Base-by-base conservation (phyloP, 345 rosid genomes). In the Stellera chamaejasme region DNA sequence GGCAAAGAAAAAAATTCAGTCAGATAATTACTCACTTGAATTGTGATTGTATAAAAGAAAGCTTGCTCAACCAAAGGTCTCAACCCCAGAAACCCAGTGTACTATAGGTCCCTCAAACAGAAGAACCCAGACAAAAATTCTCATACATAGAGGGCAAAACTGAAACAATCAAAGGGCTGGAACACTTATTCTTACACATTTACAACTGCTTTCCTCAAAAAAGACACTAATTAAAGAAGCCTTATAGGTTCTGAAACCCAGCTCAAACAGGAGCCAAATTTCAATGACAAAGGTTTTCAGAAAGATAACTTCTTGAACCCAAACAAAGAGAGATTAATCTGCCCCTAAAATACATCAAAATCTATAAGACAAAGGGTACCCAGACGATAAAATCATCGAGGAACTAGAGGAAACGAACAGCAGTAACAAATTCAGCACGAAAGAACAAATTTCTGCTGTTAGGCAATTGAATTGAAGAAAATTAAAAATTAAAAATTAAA, bases 51-150 rank as follows among this genome's bases (percentile, higher is more conserved):
- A 50, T 16, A 56, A 56, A 65, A 59, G 52, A 28, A 49, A 27
- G 42, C 47, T 52, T 43, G 44, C 49, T 61, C 72, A 66, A 45
- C 69, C 60, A 65, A 62, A 63, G 60, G 62, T 71, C 45, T 68
- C 74, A 66, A 66, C 65, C 65, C 74, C 66, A 65, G 72, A 55
- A 60, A 43, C 63, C 45, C 66, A 60, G 52, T 47, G 10, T 66
- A 23, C 49, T 46, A 61, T 48, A 59, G 39, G 63, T 36, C 54
- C 58, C 52, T 62, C 59, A 59, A 7, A 59, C 50, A 36, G 53
- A 60, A 48, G 7, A 32, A 44, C 26, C 19, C 49, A 60, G 16
- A 16, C 39, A 62, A 41, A 58, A 68, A 26, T 25, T 32, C 23
- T 36, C 28, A 23, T 13, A 61, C 45, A 39, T n/a, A 16, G 25